Base-by-base conservation (phyloP, 2,329 filamentous ascomycete genomes). In the Orbilia oligospora region DNA sequence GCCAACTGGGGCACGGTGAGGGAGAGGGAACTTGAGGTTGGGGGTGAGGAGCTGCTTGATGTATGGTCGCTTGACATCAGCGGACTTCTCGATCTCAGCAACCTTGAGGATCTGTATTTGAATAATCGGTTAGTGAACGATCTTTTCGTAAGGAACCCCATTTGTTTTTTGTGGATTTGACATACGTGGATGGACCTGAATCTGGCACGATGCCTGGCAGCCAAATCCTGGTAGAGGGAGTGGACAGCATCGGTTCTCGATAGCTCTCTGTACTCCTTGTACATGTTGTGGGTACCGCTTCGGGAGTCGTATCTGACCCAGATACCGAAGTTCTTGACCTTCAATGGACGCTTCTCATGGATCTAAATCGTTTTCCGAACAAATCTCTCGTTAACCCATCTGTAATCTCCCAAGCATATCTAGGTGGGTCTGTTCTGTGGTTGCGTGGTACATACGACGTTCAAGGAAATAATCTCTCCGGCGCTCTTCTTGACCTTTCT, bases 211-310 rank as follows among this genome's bases (percentile, higher is more conserved):
- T 99, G 96, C 87, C 96, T 93, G 87, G 97, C 95, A 84, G 96
- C 94, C 96, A 99, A 98, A 89, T 99, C 96, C 88, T 96, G 93
- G 92, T 99, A 99, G 86, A 99, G 91, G 83, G 95, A 88, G 88
- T 98, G 93, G 85, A 98, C 95, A 83, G 96, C 96, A 83, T 96
- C 95, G 85, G 92, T 93, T 87, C 96, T 91, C 86, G 93, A 95
- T 90, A 98, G 93, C 90, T 98, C 96, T 86, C 96, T 93, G 92
- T 97, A 98, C 92, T 99, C 96, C 92, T 98, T 98, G 93, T 99
- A 99, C 96, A 99, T 99, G 92, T 99, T 99, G 94, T 99, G 96
- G 85, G 96, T 99, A 84, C 96, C 96, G 84, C 96, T 98, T 88
- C 96, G 95, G 81, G 97, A 99, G 89, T 99, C 95, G 90, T 99